These are phyloP conservation scores for Plenodomus lindquistii DNA, from an alignment of 2,329 filamentous ascomycete genomes.

Conservation along the genomic window DNA sequence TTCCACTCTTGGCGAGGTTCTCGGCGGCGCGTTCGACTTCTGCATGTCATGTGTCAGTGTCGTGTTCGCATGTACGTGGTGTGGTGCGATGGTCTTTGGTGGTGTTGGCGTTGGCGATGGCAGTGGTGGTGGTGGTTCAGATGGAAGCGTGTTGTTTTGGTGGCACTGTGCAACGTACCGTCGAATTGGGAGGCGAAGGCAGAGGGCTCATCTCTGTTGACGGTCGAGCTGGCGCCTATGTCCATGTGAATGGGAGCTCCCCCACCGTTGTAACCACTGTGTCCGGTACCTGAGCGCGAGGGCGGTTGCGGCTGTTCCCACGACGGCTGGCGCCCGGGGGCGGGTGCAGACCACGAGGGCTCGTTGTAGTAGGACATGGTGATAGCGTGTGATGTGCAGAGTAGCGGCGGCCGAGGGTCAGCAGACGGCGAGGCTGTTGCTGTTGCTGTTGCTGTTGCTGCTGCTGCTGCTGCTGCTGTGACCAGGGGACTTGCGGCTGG, in stretches of 20 bases:
- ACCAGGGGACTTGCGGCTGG: conserved; percentile 16
- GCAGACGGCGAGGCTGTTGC: background rate
- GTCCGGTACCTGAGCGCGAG: conserved; percentile 68
- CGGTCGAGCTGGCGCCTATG: conserved; percentile 73
- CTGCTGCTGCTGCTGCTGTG: too few species aligned
- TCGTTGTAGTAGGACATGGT: conserved; percentile 73
- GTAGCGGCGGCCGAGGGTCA: conserved; percentile 9
- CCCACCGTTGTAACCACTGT: conserved; percentile 15
- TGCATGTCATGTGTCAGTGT: conserved; percentile 46
- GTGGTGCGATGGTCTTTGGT: background rate
- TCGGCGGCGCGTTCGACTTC: conserved; percentile 96
- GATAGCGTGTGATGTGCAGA: conserved; percentile 4
- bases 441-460: background rate
- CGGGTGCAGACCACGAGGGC: conserved; percentile 63
- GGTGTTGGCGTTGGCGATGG: too few species aligned
- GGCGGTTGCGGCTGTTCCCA: conserved; percentile 76
- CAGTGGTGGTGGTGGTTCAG: background rate
- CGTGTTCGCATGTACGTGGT: background rate
- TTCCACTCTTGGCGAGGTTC: conserved; percentile 95
- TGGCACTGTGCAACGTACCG: conserved; percentile 62
- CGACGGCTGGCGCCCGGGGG: conserved; percentile 64
- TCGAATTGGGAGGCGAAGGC: conserved; percentile 89
- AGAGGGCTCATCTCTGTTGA: conserved; percentile 67
- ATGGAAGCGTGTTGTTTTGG: background rate
- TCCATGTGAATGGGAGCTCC: conserved; percentile 35